A percentile compares a stretch with the other conserved stretches of the same genome.
These are phyloP conservation scores for Pestalotiopsis sp. DNA, from an alignment of 2,329 filamentous ascomycete species.

Conservation along the genomic window DNA sequence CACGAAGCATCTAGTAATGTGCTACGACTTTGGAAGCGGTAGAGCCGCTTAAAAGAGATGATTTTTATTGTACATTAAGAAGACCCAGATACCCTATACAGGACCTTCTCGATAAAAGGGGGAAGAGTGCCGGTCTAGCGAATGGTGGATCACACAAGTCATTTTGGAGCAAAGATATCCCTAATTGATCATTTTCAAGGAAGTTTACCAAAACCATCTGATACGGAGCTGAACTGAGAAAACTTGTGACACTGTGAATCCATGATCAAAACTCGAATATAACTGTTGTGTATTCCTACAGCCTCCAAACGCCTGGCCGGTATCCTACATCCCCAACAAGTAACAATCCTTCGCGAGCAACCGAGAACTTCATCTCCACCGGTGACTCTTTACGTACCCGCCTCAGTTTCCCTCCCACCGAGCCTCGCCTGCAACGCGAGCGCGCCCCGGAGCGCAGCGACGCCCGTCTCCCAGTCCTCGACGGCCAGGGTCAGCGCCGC, in stretches of 20 bases:
- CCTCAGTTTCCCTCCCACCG: background rate
- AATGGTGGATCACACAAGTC: background rate
- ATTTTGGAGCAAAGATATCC: background rate
- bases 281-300: no score
- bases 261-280: no score
- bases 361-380: background rate
- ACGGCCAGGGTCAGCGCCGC: conserved; percentile 3
- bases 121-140: background rate
- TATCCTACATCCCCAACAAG: no score
- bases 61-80: background rate
- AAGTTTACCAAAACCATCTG: background rate
- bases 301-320: no score
- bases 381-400: background rate
- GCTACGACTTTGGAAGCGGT: conserved; percentile 3
- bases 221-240: no score
- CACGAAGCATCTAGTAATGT: conserved; percentile 5
- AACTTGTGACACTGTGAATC: no score
- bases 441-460: background rate
- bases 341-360: no score
- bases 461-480: conserved; percentile 3
- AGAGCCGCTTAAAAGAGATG: background rate
- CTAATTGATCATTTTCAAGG: background rate
- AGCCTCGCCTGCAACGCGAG: background rate
- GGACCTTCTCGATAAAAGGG: background rate
- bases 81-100: background rate